Evolutionary conservation across 2,329 filamentous ascomycete genomes (phyloP), one percentile per base, ranked within the genome.

Genomic region (Sclerotinia borealis): DNA sequence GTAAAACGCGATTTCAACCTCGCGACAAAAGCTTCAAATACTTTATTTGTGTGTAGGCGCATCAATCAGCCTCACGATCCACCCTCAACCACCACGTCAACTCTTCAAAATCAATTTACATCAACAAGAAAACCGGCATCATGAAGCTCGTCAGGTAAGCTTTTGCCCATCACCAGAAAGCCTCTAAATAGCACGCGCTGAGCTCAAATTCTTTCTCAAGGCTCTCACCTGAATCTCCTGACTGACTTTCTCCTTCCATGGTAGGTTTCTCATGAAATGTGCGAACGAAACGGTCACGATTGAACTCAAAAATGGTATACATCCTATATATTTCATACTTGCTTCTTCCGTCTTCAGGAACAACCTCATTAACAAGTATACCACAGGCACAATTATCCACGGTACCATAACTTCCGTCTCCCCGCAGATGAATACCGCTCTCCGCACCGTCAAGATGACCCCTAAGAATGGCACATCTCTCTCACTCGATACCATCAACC

Each of bases 261-360:
- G 67, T 77, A 98, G 95, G 77, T 99, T 99, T 78, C 83, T 99
- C 72, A 98, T 98, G 93, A 99, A 99, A 83, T 98, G 93, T 79
- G 88, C 91, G 78, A 98, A 97, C 79, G 95, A 99, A 82, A 96
- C 95, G 73, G 95, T 98, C 73, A 98, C 93, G 50, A 91, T 99
- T 77, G 95, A 99, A 79, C 83, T 99, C 71, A 99, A 99, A 79
- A 98, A 98, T 85, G 95, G 93, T 95, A 81, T 51, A 77, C 71
- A 50, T 13, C 11, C 37, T 49, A 36, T 49, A 64, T 34, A 41
- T 43, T 47, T 51, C n/a, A 36, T 31, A 19, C 34, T 31, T 48
- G 29, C 49, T 54, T 49, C 31, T 27, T 10, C 13, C 11, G n/a
- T 31, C 19, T 25, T 37, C 27, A 41, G 45, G 6, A 48, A 47